phyloP scores from a whole-genome alignment of 2,329 filamentous ascomycete species.

The Rhynchosporium graminicola region DNA sequence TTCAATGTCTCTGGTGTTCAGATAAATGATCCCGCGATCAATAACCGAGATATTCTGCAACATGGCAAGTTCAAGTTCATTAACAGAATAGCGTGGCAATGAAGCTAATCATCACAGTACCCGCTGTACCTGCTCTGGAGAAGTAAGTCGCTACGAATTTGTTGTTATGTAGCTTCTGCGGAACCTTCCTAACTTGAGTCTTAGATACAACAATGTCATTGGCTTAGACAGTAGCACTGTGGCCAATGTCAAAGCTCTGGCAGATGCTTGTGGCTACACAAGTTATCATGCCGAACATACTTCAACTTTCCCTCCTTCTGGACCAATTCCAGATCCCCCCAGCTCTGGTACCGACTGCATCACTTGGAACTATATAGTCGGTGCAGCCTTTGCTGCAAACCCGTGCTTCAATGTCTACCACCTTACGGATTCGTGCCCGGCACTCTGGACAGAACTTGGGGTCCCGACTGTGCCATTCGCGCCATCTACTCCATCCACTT shows the following conservation, averaged over 20 bases:
- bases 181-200: not conserved
- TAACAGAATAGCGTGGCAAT: not conserved
- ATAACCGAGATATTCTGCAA: constrained; percentile 38
- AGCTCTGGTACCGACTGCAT: constrained; percentile 27
- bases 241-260: constrained; percentile 46
- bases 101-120: constrained; percentile 27
- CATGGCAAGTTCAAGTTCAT: constrained; percentile 27
- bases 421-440: constrained; percentile 51
- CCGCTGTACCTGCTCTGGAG: constrained; percentile 52
- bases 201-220: constrained; percentile 49
- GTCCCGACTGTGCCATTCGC: constrained; percentile 45
- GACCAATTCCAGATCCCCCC: constrained; percentile 49
- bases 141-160: constrained; percentile 30
- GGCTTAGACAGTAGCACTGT: constrained; percentile 54
- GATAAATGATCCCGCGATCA: constrained; percentile 61
- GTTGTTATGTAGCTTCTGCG: too few relatives aligned
- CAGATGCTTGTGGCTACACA: constrained; percentile 54
- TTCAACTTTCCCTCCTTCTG: constrained; percentile 58
- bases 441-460: constrained; percentile 35
- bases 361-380: constrained; percentile 45
- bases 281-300: constrained; percentile 50
- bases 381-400: constrained; percentile 55
- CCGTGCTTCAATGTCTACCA: constrained; percentile 65
- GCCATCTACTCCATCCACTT: constrained; percentile 55
- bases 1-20: constrained; percentile 61